These are phyloP conservation scores for Ophiostoma sp. DNA, from an alignment of 2,329 filamentous ascomycete genomes.

Conservation along the genomic window DNA sequence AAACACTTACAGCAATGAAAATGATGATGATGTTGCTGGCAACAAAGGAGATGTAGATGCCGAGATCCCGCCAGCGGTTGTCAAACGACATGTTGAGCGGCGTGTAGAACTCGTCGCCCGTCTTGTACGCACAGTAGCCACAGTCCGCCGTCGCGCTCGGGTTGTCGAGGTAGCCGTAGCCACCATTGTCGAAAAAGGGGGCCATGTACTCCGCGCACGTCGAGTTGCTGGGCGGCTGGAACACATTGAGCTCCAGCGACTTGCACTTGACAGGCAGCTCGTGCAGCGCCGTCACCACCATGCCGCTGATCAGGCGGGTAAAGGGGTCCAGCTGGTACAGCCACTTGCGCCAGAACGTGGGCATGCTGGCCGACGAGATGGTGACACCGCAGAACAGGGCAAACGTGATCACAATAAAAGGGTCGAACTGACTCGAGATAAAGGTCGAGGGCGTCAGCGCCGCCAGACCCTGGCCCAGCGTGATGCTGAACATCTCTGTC, in stretches of 20 bases:
- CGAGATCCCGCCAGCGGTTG: slow-evolving; percentile 73
- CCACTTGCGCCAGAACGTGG: slow-evolving; percentile 72
- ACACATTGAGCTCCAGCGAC: slow-evolving; percentile 58
- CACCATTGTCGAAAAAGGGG: slow-evolving; percentile 62
- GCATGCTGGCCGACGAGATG: slow-evolving; percentile 72
- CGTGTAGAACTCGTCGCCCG: slow-evolving; percentile 75
- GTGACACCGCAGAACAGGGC: slow-evolving; percentile 84
- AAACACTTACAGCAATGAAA: slow-evolving; percentile 46
- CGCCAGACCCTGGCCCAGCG: slow-evolving; percentile 69
- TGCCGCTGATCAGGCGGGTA: slow-evolving; percentile 73
- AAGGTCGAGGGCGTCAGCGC: slow-evolving; percentile 73
- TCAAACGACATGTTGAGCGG: slow-evolving; percentile 61
- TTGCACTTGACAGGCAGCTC: slow-evolving; percentile 57
- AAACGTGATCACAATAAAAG: slow-evolving; percentile 77
- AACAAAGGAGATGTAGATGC: slow-evolving; percentile 71
- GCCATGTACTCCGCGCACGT: slow-evolving; percentile 73
- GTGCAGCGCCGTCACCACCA: slow-evolving; percentile 73
- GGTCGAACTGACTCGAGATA: slow-evolving; percentile 74
- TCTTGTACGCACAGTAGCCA: slow-evolving; percentile 74
- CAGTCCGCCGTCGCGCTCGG: slow-evolving; percentile 60
- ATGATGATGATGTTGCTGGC: slow-evolving; percentile 67
- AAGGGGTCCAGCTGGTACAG: slow-evolving; percentile 79
- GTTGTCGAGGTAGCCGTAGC: slow-evolving; percentile 64
- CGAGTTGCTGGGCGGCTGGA: slow-evolving; percentile 59
- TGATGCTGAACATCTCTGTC: slow-evolving; percentile 79